Base-by-base conservation (phyloP, 139 green algal genomes). In the Chara braunii region DNA sequence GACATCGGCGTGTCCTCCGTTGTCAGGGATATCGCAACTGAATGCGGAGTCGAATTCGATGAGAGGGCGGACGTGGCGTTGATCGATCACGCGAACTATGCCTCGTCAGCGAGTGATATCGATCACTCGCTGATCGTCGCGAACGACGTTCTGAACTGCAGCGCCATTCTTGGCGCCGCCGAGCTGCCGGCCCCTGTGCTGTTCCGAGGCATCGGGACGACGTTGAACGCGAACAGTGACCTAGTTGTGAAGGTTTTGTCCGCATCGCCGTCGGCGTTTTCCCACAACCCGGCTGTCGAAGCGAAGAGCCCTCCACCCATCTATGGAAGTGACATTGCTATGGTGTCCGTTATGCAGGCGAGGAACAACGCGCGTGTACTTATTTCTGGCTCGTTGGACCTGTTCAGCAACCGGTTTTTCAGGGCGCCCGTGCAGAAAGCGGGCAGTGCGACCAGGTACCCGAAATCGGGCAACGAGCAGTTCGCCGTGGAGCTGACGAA, bases 351-450 rank as follows among this genome's bases (percentile, higher is more conserved):
- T n/a, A 77, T 76, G 63, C 40, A 95, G 85, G 80, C 83, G 22
- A 77, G 87, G 37, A 95, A 95, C 74, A 90, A 94, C 43, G 89
- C 85, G 2, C 82, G 90, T 23, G 83, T 89, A 3, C 53, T 87
- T 40, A 78, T 96, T 26, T 48, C 73, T 0, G 90, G 90, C 14
- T 95, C 89, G 1, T 29, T 90, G 32, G 80, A 88, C 44, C 78
- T 95, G 66, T 85, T 94, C 70, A 85, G 72, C 44, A 53, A 8
- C 58, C 32, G 8, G 58, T 68, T 68, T 7, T 18, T 28, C 8
- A n/a, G 11, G 11, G 11, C 68, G 60, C 18, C 43, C 9, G 12
- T 34, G 52, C 9, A 37, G 37, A 31, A 23, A 30, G 28, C 7
- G 53, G 53, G 8, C 33, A 62, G 36, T 0, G 54, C 36, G 14